Evolutionary conservation across 257 asterid species (phyloP), one percentile per base, ranked within the genome.

Genomic region (Nicotiana paniculata): DNA sequence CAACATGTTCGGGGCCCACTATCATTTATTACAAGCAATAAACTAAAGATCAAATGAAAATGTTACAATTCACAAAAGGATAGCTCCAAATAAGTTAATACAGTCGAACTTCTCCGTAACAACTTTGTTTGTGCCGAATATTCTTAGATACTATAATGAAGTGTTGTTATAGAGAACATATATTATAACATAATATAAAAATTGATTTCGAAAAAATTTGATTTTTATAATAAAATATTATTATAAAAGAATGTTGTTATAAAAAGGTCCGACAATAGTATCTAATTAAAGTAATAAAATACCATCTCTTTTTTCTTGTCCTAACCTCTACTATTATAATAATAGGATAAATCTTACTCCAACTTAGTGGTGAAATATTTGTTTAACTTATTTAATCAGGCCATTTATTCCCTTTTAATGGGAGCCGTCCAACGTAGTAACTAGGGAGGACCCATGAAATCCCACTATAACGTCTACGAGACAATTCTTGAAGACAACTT

Each of bases 361-460:
- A 72, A 46, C 39, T 72, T 51, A 46, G 79, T 75, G 63, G 24
- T 75, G 30, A 75, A 26, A 46, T 74, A 51, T 48, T 13, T 3
- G 15, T 48, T 51, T 75, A 74, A 74, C 51, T 74, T 21, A 74
- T 33, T 12, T 74, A 48, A 46, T 48, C 24, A 74, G 26, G 61
- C 24, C 79, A 75, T 28, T 75, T 75, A 75, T 75, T 75, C 80
- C 80, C 80, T 75, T 75, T 51, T 51, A 75, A 75, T 28, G 4
- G 80, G 80, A 26, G 30, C 80, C 80, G 46, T 75, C 80, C 80
- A 26, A 51, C 63, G 63, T 75, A 75, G 80, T 26, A 75, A 75
- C 26, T 15, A 26, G 46, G 63, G 28, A 75, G 80, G 80, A 51
- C 63, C 79, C 63, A 75, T 26, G 63, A 75, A 51, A 75, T 75